These are phyloP conservation scores for Syncephalastrum sp. DNA, from an alignment of 371 early-diverging fungal genomes.

Conservation along the genomic window DNA sequence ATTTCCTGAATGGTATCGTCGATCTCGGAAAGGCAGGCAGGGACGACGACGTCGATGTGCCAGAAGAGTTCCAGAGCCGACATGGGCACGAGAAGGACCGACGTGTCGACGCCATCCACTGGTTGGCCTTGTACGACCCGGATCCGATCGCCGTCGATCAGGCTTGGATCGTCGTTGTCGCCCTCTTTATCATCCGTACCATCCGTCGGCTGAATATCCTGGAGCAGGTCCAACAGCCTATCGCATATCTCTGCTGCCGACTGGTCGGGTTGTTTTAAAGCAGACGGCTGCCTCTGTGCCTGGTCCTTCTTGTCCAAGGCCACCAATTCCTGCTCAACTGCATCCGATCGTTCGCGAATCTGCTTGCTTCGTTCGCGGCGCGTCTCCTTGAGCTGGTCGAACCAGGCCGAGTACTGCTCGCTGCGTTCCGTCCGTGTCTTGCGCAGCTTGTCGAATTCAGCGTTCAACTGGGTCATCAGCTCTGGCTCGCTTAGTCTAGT, in stretches of 20 bases:
- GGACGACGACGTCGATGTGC: slow-evolving; percentile 11
- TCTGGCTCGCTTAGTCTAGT: not conserved
- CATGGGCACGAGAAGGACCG: slow-evolving; percentile 15
- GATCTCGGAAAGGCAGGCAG: slow-evolving; percentile 13
- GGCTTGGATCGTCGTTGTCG: not conserved
- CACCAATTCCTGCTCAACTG: slow-evolving; percentile 11
- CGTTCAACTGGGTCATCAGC: slow-evolving; percentile 7
- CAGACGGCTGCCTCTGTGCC: slow-evolving; percentile 3
- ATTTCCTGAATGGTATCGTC: slow-evolving; percentile 5
- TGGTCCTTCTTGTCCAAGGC: slow-evolving; percentile 7
- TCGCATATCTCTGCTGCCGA: slow-evolving; percentile 4
- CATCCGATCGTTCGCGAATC: slow-evolving; percentile 14
- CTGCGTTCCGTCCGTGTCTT: slow-evolving; percentile 10
- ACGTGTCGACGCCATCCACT: slow-evolving; percentile 12
- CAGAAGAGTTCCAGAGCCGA: slow-evolving; percentile 18
- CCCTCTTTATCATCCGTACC: too few species aligned
- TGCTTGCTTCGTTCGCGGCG: slow-evolving; percentile 18
- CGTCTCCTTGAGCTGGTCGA: slow-evolving; percentile 2
- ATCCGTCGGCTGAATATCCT: not conserved
- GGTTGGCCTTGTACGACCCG: slow-evolving; percentile 9
- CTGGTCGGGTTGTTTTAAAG: slow-evolving; percentile 1
- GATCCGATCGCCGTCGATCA: slow-evolving; percentile 4
- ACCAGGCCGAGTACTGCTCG: slow-evolving; percentile 5
- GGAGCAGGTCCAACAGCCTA: slow-evolving; percentile 1
- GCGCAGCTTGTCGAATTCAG: slow-evolving; percentile 12